A percentile compares a stretch with the other conserved stretches of the same genome.
Conservation (phyloP, 345 rosid species). For the Gossypium mustelinum region DNA sequence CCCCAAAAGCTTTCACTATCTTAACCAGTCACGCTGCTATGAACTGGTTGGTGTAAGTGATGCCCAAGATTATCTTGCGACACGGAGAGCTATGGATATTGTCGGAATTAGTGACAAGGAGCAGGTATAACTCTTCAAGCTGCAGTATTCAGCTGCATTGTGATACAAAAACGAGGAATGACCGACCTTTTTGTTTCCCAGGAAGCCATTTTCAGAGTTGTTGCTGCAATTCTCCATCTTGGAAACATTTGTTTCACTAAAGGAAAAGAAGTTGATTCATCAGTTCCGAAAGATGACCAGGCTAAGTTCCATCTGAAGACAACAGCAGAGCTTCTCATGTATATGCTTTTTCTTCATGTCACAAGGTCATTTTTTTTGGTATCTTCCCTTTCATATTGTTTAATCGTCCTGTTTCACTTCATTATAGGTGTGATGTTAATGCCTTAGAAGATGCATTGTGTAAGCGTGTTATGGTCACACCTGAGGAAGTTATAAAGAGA, state of each 20-base stretch:
- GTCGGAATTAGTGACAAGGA: constrained; percentile 87
- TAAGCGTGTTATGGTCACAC: constrained; percentile 95
- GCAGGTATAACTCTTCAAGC: constrained; percentile 44
- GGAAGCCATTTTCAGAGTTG: constrained; percentile 97
- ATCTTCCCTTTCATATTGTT: background rate
- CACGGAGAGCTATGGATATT: constrained; percentile 90
- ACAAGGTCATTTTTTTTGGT: constrained; percentile 7
- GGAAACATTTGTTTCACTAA: constrained; percentile 78
- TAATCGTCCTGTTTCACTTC: background rate
- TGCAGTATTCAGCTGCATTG: background rate
- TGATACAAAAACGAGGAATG: background rate
- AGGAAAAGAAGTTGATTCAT: constrained; percentile 85
- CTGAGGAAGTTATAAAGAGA: constrained; percentile 92
- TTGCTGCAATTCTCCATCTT: constrained; percentile 81
- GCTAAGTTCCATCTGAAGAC: constrained; percentile 74
- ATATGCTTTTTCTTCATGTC: constrained; percentile 17
- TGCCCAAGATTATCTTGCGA: constrained; percentile 88
- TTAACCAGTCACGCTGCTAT: constrained; percentile 78
- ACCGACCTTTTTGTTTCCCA: constrained; percentile 23
- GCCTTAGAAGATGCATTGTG: constrained; percentile 91
- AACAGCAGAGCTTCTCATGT: constrained; percentile 87
- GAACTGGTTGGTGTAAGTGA: constrained; percentile 87
- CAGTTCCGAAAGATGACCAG: constrained; percentile 74
- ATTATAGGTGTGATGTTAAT: constrained; percentile 63
- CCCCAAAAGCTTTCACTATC: constrained; percentile 79